Conservation (phyloP, 805 yeast species). For the Zygosaccharomyces siamensis region DNA sequence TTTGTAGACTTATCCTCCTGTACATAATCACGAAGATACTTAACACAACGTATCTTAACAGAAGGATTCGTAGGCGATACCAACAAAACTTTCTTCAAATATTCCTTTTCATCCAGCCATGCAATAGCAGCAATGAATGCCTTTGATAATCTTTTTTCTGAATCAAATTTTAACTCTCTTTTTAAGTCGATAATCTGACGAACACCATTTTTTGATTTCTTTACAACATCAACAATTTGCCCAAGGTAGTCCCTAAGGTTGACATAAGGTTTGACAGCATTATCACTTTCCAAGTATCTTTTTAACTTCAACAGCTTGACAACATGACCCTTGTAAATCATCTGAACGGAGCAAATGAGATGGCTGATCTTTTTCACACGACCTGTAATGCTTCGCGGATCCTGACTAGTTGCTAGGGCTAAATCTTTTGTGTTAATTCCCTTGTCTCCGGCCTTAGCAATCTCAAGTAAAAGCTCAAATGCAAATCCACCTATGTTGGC, state of each 20-base stretch:
- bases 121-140: slow-evolving; percentile 47
- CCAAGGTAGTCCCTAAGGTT: slow-evolving; percentile 29
- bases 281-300: slow-evolving; percentile 36
- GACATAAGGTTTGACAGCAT: slow-evolving; percentile 21
- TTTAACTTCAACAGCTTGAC: slow-evolving; percentile 51
- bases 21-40: slow-evolving; percentile 40
- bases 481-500: slow-evolving; percentile 52
- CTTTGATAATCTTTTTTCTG: slow-evolving; percentile 38
- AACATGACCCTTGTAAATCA: slow-evolving; percentile 44
- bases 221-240: slow-evolving; percentile 45
- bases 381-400: slow-evolving; percentile 62
- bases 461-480: slow-evolving; percentile 50
- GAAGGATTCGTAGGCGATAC: slow-evolving; percentile 43
- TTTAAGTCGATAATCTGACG: slow-evolving; percentile 59
- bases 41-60: slow-evolving; percentile 45
- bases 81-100: slow-evolving; percentile 49
- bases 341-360: slow-evolving; percentile 41
- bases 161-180: slow-evolving; percentile 50
- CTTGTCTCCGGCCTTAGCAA: slow-evolving; percentile 49
- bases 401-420: slow-evolving; percentile 57
- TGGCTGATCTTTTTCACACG: slow-evolving; percentile 54
- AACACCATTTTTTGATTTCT: slow-evolving; percentile 54
- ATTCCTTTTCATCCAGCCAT: slow-evolving; percentile 42
- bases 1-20: slow-evolving; percentile 25
- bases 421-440: slow-evolving; percentile 61